A percentile compares a stretch with the other conserved stretches of the same genome.
Conservation (phyloP, 2,329 filamentous ascomycete genomes). For the Sporothrix protearum region DNA sequence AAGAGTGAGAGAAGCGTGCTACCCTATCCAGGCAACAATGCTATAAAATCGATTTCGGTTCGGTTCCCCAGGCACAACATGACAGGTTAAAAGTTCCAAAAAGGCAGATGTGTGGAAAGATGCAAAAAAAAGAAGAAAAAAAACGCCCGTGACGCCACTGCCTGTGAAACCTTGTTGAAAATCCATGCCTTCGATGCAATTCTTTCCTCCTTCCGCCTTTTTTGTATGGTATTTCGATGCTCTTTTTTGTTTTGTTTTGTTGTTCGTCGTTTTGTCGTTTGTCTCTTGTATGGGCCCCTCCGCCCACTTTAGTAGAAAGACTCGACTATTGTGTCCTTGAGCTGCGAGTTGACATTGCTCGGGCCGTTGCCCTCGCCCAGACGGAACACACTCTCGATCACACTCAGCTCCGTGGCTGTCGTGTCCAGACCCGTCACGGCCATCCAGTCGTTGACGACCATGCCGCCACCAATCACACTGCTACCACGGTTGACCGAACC, state of each 20-base stretch:
- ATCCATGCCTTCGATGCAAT: neutral
- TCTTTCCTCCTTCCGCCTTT: constrained; percentile 8
- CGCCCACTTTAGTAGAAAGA: constrained; percentile 75
- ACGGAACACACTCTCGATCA: constrained; percentile 93
- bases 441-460: constrained; percentile 98
- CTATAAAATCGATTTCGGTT: constrained; percentile 15
- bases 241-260: neutral
- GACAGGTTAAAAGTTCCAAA: constrained; percentile 13
- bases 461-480: constrained; percentile 91
- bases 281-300: neutral
- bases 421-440: constrained; percentile 91
- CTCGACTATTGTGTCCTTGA: constrained; percentile 99
- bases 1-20: neutral
- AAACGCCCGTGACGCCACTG: constrained; percentile 23
- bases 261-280: neutral
- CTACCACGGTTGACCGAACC: constrained; percentile 90
- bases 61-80: constrained; percentile 7
- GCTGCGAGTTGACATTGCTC: constrained; percentile 71
- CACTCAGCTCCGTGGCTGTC: constrained; percentile 94
- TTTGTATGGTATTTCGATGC: neutral
- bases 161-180: constrained; percentile 4
- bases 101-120: neutral
- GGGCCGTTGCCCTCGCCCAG: constrained; percentile 82
- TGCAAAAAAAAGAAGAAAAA: constrained; percentile 14
- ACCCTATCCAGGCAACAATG: neutral